Percentiles rank a stretch among this genome's conserved stretches.
Evolutionary conservation across 352 stramenopile species (phyloP).

Genomic region (Phytopythium vexans): DNA sequence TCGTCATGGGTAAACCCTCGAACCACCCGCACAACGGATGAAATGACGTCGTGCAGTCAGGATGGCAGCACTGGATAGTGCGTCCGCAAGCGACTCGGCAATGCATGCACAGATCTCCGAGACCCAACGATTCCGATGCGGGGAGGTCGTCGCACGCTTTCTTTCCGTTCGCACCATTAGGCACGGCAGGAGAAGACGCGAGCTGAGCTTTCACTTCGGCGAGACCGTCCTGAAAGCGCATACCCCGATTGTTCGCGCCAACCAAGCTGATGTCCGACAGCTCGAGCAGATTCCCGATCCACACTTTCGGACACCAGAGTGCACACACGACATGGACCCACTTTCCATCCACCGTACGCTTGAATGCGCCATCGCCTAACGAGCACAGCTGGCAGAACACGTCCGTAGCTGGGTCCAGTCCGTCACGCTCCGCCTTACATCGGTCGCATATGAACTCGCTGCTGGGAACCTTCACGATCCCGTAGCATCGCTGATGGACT

Average conservation of each 20-base stretch:
- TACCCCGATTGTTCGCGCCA: conserved; percentile 22
- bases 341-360: conserved; percentile 79
- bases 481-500: conserved; percentile 89
- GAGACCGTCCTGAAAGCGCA: conserved; percentile 56
- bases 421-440: conserved; percentile 59
- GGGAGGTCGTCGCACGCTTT: background rate
- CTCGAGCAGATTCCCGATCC: conserved; percentile 77
- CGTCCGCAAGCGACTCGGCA: conserved; percentile 76
- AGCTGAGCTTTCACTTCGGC: conserved; percentile 49
- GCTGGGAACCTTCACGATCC: conserved; percentile 74
- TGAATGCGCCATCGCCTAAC: conserved; percentile 82
- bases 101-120: conserved; percentile 56
- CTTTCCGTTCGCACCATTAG: background rate
- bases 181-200: conserved; percentile 10
- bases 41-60: conserved; percentile 57
- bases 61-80: conserved; percentile 63
- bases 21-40: conserved; percentile 88
- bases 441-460: conserved; percentile 89
- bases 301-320: conserved; percentile 87
- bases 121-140: background rate
- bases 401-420: conserved; percentile 37
- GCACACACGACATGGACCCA: conserved; percentile 89
- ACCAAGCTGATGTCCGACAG: conserved; percentile 79
- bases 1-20: conserved; percentile 71
- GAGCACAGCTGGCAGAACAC: conserved; percentile 88